A percentile compares a stretch with the other conserved stretches of the same genome.
Conservation (phyloP, 768 basidiomycete species). For the Cystobasidium tubakii region DNA sequence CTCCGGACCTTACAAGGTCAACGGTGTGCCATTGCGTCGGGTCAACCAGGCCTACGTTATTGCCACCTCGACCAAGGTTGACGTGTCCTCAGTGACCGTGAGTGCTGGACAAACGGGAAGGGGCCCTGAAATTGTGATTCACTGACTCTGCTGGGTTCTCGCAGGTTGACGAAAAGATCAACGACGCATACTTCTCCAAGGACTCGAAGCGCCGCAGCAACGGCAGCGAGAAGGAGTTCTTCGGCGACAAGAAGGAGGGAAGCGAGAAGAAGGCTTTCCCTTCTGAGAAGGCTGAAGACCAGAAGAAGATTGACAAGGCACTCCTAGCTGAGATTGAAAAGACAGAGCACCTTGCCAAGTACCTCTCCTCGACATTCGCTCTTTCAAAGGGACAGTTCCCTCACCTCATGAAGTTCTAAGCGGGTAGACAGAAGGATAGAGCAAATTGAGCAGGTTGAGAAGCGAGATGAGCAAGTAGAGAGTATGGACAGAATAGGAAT, state of each 20-base stretch:
- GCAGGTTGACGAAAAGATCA: slow-evolving; percentile 80
- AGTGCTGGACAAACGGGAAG: too few species aligned
- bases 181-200: slow-evolving; percentile 91
- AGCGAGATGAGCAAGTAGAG: neutral
- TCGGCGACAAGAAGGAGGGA: slow-evolving; percentile 55
- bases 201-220: slow-evolving; percentile 60
- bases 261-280: slow-evolving; percentile 52
- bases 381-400: slow-evolving; percentile 95
- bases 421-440: neutral
- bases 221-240: slow-evolving; percentile 95
- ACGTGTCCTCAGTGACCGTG: slow-evolving; percentile 69
- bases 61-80: slow-evolving; percentile 90
- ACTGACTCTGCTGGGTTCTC: too few species aligned
- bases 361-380: slow-evolving; percentile 85
- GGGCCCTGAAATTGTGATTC: too few species aligned
- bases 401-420: slow-evolving; percentile 83
- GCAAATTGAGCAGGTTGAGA: too few species aligned
- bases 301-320: slow-evolving; percentile 64
- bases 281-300: slow-evolving; percentile 77
- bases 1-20: slow-evolving; percentile 94
- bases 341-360: slow-evolving; percentile 82
- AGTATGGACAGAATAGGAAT: neutral
- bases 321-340: slow-evolving; percentile 81
- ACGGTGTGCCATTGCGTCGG: slow-evolving; percentile 94
- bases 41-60: slow-evolving; percentile 99